phyloP scores from a whole-genome alignment of 345 rosid species.

The Balakata baccata region DNA sequence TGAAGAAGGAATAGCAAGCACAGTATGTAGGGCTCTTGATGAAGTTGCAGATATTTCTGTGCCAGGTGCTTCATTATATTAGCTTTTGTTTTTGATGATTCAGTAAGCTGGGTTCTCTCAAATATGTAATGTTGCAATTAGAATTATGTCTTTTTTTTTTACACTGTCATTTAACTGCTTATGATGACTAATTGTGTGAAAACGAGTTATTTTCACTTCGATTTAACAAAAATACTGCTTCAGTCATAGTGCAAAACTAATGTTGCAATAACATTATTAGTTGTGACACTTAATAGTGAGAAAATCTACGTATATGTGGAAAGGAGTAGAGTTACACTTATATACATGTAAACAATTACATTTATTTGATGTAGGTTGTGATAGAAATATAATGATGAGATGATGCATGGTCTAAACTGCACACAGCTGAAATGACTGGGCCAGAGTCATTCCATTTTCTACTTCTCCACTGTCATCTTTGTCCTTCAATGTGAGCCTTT shows the following conservation, averaged over 20 bases:
- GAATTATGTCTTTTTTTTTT: not conserved
- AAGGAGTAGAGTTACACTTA: not conserved
- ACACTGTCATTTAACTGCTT: not conserved
- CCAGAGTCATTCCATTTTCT: not conserved
- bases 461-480: not conserved
- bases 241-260: not conserved
- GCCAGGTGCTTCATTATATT: conserved; percentile 52
- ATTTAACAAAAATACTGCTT: not conserved
- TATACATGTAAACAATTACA: not conserved
- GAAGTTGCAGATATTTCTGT: conserved; percentile 92
- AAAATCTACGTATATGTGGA: not conserved
- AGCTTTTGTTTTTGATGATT: not conserved
- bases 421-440: not conserved
- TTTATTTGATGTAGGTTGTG: not conserved
- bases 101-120: not conserved
- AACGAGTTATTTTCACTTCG: not conserved
- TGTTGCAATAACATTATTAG: not conserved
- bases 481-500: not conserved
- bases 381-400: not conserved
- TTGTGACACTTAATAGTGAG: not conserved
- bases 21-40: conserved; percentile 88
- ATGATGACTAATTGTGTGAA: not conserved
- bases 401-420: not conserved
- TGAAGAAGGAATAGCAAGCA: conserved; percentile 90
- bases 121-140: not conserved